Conservation (phyloP, 169 alveolate species). For the Theileria orientalis region DNA sequence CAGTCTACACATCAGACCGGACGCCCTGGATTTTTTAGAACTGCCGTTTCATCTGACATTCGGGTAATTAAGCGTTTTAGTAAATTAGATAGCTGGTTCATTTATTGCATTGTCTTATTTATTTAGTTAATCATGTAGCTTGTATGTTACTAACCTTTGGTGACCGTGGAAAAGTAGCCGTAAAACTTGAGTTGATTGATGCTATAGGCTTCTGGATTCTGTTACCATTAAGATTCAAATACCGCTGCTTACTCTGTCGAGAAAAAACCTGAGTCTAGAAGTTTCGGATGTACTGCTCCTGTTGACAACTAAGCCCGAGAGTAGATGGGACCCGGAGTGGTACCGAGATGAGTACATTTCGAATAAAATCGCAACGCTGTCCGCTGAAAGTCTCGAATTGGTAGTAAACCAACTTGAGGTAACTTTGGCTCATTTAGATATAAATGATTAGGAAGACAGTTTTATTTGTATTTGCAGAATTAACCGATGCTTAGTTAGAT, state of each 20-base stretch:
- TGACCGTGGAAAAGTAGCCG: background rate
- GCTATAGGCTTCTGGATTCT: constrained; percentile 34
- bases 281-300: constrained; percentile 46
- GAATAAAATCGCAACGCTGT: constrained; percentile 47
- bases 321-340: constrained; percentile 55
- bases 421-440: background rate
- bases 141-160: too few relatives aligned
- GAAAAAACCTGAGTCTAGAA: constrained; percentile 50
- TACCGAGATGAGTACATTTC: constrained; percentile 56
- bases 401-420: constrained; percentile 62
- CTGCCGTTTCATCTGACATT: constrained; percentile 65
- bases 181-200: background rate
- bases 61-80: constrained; percentile 26
- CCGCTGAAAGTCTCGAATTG: constrained; percentile 53
- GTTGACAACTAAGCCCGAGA: constrained; percentile 55
- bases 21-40: constrained; percentile 55
- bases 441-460: constrained; percentile 18
- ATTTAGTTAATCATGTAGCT: too few relatives aligned
- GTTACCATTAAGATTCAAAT: constrained; percentile 44
- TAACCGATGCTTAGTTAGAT: too few relatives aligned
- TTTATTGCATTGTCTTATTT: background rate
- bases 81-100: background rate
- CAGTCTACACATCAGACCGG: constrained; percentile 58
- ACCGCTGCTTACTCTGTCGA: constrained; percentile 53
- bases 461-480: too few relatives aligned